Evolutionary conservation across 352 stramenopile species (phyloP).

Genomic region (Phytophthora ohioensis): DNA sequence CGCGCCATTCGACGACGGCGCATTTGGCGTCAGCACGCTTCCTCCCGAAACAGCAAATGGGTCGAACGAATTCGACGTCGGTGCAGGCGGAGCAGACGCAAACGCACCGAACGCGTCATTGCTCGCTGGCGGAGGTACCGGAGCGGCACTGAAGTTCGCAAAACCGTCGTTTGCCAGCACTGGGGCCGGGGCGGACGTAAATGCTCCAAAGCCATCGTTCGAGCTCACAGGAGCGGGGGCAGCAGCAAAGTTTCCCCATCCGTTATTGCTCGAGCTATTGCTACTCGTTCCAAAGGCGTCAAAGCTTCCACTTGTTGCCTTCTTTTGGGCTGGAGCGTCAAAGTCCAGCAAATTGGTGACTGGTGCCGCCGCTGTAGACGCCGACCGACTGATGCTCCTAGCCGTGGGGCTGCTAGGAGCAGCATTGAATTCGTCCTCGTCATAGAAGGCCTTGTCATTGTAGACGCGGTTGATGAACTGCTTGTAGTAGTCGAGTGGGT

Average conservation of each 20-base stretch:
- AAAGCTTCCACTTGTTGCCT: constrained; percentile 38
- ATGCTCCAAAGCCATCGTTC: constrained; percentile 56
- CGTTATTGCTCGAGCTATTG: constrained; percentile 23
- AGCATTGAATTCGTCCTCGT: constrained; percentile 44
- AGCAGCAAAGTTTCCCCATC: constrained; percentile 47
- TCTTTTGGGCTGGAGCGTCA: constrained; percentile 40
- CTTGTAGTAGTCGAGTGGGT: constrained; percentile 89
- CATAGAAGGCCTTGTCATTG: constrained; percentile 84
- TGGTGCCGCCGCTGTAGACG: constrained; percentile 8
- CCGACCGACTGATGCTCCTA: constrained; percentile 1
- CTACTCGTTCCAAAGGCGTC: constrained; percentile 48
- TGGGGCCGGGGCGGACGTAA: constrained; percentile 36
- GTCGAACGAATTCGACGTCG: constrained; percentile 43
- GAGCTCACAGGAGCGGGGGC: constrained; percentile 26
- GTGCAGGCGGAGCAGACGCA: constrained; percentile 26
- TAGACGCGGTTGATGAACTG: constrained; percentile 88
- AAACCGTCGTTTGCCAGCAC: constrained; percentile 42
- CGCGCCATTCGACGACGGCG: constrained; percentile 20
- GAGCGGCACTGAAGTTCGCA: constrained; percentile 46
- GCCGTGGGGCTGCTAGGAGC: constrained; percentile 9
- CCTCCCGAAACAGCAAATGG: constrained; percentile 35
- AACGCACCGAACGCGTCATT: constrained; percentile 49
- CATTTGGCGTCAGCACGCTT: constrained; percentile 21
- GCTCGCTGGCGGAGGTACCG: constrained; percentile 24
- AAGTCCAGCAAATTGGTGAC: constrained; percentile 70